Base-by-base conservation (phyloP, 2,329 filamentous ascomycete species). In the Colletotrichum tofieldiae region DNA sequence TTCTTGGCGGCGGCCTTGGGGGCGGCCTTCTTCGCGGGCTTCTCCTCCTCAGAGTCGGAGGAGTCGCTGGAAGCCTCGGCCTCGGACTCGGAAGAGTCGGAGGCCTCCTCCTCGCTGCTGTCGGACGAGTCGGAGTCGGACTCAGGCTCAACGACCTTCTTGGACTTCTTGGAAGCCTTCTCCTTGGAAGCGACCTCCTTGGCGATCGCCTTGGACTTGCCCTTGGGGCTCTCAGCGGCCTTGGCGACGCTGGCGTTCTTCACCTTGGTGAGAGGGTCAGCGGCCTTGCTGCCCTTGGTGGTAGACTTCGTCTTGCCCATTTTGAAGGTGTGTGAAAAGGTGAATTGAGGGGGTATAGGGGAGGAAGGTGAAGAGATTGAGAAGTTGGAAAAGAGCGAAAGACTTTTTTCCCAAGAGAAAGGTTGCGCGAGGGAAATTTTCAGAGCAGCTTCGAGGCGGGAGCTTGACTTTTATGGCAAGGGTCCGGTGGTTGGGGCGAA, bases 221-320 rank as follows among this genome's bases (percentile, higher is more conserved):
- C 84, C 84, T 91, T 92, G 79, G 90, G 83, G 75, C 88, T 88
- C 81, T 92, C 87, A 73, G 89, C 86, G 65, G 91, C 81, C 87
- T 94, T 95, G 84, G 88, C 89, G 78, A 93, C 87, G 75, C 89
- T 89, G 76, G 87, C 91, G 77, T 87, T 87, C 87, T 93, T 94
- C 83, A 91, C 90, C 77, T 84, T 80, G 78, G 84, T 82, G 77
- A 86, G 79, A 73, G 84, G 80, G 79, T 87, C 86, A 78, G 84
- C 82, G 76, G 87, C 85, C 70, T 72, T 72, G 70, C 47, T 72
- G 78, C 86, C 79, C 84, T 89, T 90, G 76, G 83, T 89, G 81
- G 86, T 85, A 80, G 91, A 87, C 86, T 93, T 93, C 67, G 86
- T 84, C 84, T 93, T 93, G 82, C 86, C 90, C 91, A 93, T 71